phyloP scores from a whole-genome alignment of 2,329 filamentous ascomycete species.

The Pestalotiopsis sp. region DNA sequence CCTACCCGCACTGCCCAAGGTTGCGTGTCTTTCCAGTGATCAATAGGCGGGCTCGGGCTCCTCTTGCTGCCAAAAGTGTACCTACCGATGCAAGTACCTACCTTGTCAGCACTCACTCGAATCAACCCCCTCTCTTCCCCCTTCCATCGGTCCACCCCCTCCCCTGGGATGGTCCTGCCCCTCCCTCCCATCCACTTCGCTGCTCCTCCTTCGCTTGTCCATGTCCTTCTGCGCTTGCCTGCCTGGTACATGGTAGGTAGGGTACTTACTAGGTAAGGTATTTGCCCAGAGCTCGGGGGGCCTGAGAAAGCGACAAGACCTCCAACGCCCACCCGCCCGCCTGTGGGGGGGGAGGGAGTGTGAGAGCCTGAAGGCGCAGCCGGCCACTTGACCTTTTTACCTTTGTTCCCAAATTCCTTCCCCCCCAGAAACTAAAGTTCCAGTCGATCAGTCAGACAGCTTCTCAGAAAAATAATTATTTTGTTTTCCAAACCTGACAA shows the following conservation, averaged over 20 bases:
- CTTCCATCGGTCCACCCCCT: neutral
- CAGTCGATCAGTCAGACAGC: neutral
- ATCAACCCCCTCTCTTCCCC: neutral
- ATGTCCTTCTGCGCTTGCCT: slow-evolving; percentile 5
- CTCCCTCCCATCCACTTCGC: neutral
- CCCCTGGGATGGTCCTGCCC: neutral
- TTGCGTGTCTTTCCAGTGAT: neutral
- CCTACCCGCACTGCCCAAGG: neutral
- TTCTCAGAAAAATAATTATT: slow-evolving; percentile 12
- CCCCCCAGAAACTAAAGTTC: slow-evolving; percentile 1
- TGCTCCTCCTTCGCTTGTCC: slow-evolving; percentile 9
- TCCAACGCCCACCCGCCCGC: slow-evolving; percentile 3
- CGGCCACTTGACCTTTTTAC: slow-evolving; percentile 13
- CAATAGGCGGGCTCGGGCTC: neutral
- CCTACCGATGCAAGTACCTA: neutral
- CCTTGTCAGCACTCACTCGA: neutral
- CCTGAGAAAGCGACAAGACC: neutral
- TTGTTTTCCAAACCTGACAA: slow-evolving; percentile 10
- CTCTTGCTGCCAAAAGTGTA: neutral
- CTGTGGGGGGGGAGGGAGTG: neutral
- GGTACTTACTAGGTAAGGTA: neutral
- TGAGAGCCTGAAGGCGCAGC: slow-evolving; percentile 11
- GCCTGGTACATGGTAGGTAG: neutral
- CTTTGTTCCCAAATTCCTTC: slow-evolving; percentile 7
- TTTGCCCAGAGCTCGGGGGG: neutral